Evolutionary conservation across 371 early-diverging fungal genomes (phyloP), one percentile per base, ranked within the genome.

Genomic region (Actinomucor elegans): DNA sequence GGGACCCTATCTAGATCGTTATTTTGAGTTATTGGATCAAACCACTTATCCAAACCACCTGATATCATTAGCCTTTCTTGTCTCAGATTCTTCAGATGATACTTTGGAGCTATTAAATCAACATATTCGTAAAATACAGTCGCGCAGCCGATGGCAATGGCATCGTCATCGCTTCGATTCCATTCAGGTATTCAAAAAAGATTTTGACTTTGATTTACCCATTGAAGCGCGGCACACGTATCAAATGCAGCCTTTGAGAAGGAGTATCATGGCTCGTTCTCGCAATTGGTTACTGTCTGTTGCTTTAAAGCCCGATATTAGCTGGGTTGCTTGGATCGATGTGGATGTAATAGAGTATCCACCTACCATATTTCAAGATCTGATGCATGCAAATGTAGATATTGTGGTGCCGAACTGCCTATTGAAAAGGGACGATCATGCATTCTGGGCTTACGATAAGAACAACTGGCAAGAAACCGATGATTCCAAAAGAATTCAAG

Each of bases 381-480:
- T 83, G 44, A 79, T 77, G 60, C 64, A 69, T 5, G 67, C 75
- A 20, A 68, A 82, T 57, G 76, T 61, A n/a, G 84, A 83, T 53
- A 72, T 83, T 14, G 72, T 81, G 0, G 84, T 80, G 5, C 84
- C 84, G 38, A 81, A 81, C 46, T 83, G 84, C 43, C 64, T 83
- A 15, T 56, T 79, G 18, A 70, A 78, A 24, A 69, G 71, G 17
- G 76, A 74, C 34, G 68, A 67, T 29, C 52, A 56, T 26, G 63
- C 59, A 4, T 76, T 76, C 41, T 76, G 77, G 77, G 77, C 69
- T 17, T 87, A 87, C 49, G 88, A 87, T 40, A 83, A 79, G 62
- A 86, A 87, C 47, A 85, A 85, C 45, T 87, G 85, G 85, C 73
- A 80, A 48, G 88, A 87, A 53, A 87, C 88, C 0, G 61, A 67